Base-by-base conservation (phyloP, 75 land plant species). In the Azolla pinnata region DNA sequence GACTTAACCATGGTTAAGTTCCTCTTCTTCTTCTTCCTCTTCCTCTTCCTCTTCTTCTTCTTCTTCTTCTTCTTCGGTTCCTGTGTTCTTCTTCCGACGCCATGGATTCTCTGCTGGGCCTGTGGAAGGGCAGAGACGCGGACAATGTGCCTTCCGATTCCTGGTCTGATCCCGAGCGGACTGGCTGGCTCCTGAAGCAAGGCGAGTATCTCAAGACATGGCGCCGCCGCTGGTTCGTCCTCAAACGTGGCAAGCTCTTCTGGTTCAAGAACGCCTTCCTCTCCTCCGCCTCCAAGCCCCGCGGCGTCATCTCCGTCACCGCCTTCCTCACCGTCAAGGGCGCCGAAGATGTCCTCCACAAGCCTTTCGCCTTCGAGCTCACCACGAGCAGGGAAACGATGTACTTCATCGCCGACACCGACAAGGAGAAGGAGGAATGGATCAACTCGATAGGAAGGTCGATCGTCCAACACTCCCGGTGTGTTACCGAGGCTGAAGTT, bases 381-480 rank as follows among this genome's bases (percentile, higher is more conserved):
- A 84, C 95, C 49, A 81, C 95, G 21, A 57, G 69, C 50, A 51
- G 30, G 30, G 91, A 89, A 31, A 84, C 93, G 20, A 84, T 90
- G 88, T 87, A 90, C 50, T 90, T 90, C 57, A 79, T 87, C 29
- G 95, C 93, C 7, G 95, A 87, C 51, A 63, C 85, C 31, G 93
- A 90, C 70, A 87, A 84, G 68, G 95, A 90, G 65, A 90, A 90
- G 75, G 97, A 87, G 83, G 88, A 83, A 7, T 84, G 95, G 97
- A 84, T 90, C 68, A 90, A 88, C 54, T 84, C 97, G 45, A 82
- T 90, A 19, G 97, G 97, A 12, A 74, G 97, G 17, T 87, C 97
- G 28, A 87, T 90, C 29, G 97, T 90, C 0, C 95, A 91, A 77
- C 86, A 79, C 50, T 90, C 97, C 49, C 64, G 79, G 31, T 81